Conservation (phyloP, 768 basidiomycete genomes). For the Mycena epipterygia region DNA sequence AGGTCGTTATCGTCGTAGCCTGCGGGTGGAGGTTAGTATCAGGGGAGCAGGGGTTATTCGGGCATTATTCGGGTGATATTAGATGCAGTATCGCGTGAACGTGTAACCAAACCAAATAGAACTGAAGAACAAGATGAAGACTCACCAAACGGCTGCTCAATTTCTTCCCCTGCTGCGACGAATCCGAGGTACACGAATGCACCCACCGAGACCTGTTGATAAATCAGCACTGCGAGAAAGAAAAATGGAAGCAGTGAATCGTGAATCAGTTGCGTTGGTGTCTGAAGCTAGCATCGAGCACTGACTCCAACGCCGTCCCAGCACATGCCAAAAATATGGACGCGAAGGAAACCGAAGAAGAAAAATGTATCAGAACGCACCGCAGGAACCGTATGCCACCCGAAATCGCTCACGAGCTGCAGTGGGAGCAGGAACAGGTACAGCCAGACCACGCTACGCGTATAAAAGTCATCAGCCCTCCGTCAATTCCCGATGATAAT, state of each 20-base stretch:
- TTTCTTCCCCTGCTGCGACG: conserved; percentile 78
- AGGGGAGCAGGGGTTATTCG: no score
- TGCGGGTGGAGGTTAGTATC: conserved; percentile 32
- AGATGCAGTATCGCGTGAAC: background rate
- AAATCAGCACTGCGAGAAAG: background rate
- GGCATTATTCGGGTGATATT: no score
- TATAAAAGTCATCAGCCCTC: background rate
- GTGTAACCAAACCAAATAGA: background rate
- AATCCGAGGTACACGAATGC: conserved; percentile 82
- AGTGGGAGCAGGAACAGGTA: conserved; percentile 85
- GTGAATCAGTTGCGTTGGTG: no score
- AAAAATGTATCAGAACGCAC: conserved; percentile 3
- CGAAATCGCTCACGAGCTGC: conserved; percentile 74
- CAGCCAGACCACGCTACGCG: conserved; percentile 70
- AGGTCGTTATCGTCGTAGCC: conserved; percentile 80
- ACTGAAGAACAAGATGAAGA: background rate
- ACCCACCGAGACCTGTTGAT: conserved; percentile 62
- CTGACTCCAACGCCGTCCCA: no score
- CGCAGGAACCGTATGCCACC: conserved; percentile 76
- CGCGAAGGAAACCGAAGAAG: background rate
- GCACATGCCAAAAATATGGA: no score
- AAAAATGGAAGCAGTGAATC: no score
- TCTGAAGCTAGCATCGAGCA: no score
- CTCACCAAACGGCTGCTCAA: conserved; percentile 77
- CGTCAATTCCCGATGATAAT: background rate